Conservation (phyloP, 2,329 filamentous ascomycete species). For the Nectriaceae sp. region DNA sequence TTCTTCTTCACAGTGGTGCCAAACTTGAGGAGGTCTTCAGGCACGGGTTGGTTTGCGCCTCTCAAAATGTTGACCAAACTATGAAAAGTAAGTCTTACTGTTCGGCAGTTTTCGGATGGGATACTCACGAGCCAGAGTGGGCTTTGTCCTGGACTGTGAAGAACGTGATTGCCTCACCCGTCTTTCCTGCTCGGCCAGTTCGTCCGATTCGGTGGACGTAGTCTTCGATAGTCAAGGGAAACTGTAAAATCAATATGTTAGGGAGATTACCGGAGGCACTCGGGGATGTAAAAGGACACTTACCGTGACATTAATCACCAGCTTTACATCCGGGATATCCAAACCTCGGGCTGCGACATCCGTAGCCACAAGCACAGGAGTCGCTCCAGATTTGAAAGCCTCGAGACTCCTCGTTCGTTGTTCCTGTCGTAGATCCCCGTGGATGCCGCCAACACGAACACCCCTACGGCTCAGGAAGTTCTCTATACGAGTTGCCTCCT, state of each 20-base stretch:
- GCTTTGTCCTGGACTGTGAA: constrained; percentile 96
- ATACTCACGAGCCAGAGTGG: constrained; percentile 80
- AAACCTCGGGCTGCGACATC: constrained; percentile 93
- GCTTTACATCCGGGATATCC: constrained; percentile 92
- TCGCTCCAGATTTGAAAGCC: constrained; percentile 84
- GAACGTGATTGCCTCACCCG: constrained; percentile 84
- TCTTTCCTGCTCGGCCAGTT: constrained; percentile 89
- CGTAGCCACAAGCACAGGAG: constrained; percentile 86
- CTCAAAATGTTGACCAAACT: constrained; percentile 93
- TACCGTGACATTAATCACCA: constrained; percentile 89
- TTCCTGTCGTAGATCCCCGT: constrained; percentile 88
- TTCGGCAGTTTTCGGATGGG: neutral
- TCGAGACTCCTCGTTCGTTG: constrained; percentile 85
- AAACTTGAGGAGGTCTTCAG: constrained; percentile 90
- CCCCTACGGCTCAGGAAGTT: constrained; percentile 76
- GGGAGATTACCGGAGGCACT: neutral
- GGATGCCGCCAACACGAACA: constrained; percentile 85
- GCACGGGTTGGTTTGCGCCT: constrained; percentile 87
- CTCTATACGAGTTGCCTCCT: constrained; percentile 91
- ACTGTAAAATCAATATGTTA: constrained; percentile 45
- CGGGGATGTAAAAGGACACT: constrained; percentile 23
- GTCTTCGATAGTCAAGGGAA: constrained; percentile 93
- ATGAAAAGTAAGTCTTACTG: constrained; percentile 21
- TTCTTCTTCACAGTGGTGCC: constrained; percentile 99
- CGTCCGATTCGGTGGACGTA: constrained; percentile 97